These are phyloP conservation scores for Lodderomyces elongisporus DNA, from an alignment of 1,139 yeast species.

Conservation along the genomic window DNA sequence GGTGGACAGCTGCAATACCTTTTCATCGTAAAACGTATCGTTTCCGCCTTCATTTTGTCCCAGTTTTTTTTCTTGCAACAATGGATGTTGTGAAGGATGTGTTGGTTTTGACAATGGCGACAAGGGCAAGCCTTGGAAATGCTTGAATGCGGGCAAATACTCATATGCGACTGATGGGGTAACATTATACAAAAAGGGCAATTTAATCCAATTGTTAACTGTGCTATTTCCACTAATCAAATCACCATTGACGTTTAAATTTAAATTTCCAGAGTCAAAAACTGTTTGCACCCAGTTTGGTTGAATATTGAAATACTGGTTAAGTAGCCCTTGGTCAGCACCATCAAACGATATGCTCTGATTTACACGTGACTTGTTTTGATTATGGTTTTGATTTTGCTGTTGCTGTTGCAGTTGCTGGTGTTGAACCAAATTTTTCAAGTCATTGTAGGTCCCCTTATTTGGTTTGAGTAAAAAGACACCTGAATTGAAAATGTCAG, in stretches of 20 bases:
- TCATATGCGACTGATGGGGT: constrained; percentile 82
- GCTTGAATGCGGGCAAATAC: constrained; percentile 71
- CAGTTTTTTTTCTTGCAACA: too few relatives aligned
- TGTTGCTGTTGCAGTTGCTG: too few relatives aligned
- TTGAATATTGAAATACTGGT: constrained; percentile 62
- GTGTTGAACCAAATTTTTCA: constrained; percentile 35
- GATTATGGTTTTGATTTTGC: too few relatives aligned
- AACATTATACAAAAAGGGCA: constrained; percentile 82
- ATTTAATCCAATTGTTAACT: constrained; percentile 52
- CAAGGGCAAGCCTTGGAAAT: constrained; percentile 39
- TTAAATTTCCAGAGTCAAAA: constrained; percentile 7
- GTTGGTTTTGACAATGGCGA: constrained; percentile 2
- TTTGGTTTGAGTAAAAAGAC: constrained; percentile 67
- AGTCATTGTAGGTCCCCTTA: constrained; percentile 35
- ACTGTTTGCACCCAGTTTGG: constrained; percentile 37
- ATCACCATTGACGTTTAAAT: constrained; percentile 3
- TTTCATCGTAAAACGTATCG: too few relatives aligned
- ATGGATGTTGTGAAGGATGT: constrained; percentile 4
- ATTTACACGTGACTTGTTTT: constrained; percentile 16
- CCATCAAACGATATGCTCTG: constrained; percentile 70
- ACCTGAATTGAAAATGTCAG: constrained; percentile 92
- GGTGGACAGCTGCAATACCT: constrained; percentile 11
- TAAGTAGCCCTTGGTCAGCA: constrained; percentile 91
- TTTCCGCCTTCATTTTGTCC: too few relatives aligned
- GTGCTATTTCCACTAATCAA: constrained; percentile 4